A percentile compares a stretch with the other conserved stretches of the same genome.
Conservation (phyloP, 2,329 filamentous ascomycete genomes). For the Monilinia aucupariae region DNA sequence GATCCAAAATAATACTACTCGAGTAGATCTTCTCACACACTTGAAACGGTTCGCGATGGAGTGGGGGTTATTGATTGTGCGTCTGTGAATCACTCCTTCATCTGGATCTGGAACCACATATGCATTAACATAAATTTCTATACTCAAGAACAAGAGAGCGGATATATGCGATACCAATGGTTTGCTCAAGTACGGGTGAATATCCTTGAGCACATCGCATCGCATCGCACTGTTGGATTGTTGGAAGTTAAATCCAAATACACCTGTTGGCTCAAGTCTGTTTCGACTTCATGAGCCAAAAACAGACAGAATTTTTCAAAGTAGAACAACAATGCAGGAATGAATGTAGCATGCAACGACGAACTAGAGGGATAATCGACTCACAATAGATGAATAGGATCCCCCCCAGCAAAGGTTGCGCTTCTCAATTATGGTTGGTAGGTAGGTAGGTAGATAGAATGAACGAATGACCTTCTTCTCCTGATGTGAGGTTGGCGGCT, state of each 20-base stretch:
- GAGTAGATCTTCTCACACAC: background rate
- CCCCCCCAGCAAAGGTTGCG: background rate
- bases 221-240: constrained; percentile 1
- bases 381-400: background rate
- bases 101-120: constrained; percentile 9
- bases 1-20: background rate
- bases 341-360: background rate
- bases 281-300: constrained; percentile 10
- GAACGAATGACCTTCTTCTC: no score
- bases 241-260: background rate
- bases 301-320: background rate
- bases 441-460: no score
- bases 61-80: constrained; percentile 1
- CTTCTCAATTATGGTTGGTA: background rate
- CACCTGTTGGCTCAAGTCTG: constrained; percentile 4
- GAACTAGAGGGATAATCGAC: background rate
- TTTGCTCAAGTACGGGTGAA: background rate
- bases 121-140: constrained; percentile 1
- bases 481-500: no score
- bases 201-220: constrained; percentile 1
- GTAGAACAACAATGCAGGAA: background rate
- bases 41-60: background rate
- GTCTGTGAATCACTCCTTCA: background rate
- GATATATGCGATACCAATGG: background rate
- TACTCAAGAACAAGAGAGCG: background rate